These are phyloP conservation scores for Porogramme epimiltina DNA, from an alignment of 1,284 basidiomycete species.

Conservation along the genomic window DNA sequence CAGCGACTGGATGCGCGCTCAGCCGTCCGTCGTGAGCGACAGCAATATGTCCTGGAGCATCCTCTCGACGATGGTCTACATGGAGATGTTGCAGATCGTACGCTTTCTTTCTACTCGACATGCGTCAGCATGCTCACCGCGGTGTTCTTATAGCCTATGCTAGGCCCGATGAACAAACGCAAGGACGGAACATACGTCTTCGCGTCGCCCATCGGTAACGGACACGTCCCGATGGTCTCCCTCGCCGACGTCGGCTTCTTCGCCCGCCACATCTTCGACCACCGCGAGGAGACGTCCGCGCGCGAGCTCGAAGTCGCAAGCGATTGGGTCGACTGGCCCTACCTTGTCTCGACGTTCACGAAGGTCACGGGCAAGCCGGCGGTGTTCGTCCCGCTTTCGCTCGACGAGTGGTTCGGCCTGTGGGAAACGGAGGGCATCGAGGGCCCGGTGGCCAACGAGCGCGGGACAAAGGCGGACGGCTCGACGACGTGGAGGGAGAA, in stretches of 20 bases:
- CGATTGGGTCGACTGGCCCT: slow-evolving; percentile 43
- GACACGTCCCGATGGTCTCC: slow-evolving; percentile 45
- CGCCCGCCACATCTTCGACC: slow-evolving; percentile 47
- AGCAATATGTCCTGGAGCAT: slow-evolving; percentile 41
- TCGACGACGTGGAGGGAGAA: slow-evolving; percentile 40
- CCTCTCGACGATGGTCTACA: slow-evolving; percentile 43
- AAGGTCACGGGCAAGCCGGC: slow-evolving; percentile 44
- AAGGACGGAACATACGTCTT: slow-evolving; percentile 48
- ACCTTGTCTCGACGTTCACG: slow-evolving; percentile 41
- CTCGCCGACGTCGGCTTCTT: slow-evolving; percentile 51
- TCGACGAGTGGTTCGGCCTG: slow-evolving; percentile 41
- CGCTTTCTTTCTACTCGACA: slow-evolving; percentile 14
- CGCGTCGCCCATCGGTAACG: slow-evolving; percentile 39
- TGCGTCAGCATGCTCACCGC: not conserved
- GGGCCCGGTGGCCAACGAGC: slow-evolving; percentile 35
- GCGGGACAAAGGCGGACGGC: slow-evolving; percentile 16
- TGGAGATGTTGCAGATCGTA: slow-evolving; percentile 43
- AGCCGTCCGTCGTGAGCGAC: slow-evolving; percentile 38
- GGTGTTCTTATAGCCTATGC: slow-evolving; percentile 31
- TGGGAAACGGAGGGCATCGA: slow-evolving; percentile 28
- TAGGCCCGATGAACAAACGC: slow-evolving; percentile 30
- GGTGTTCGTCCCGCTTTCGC: slow-evolving; percentile 34
- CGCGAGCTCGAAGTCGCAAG: slow-evolving; percentile 43
- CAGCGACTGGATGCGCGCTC: slow-evolving; percentile 41
- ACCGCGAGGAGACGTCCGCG: slow-evolving; percentile 40